Base-by-base conservation (phyloP, 2,329 filamentous ascomycete genomes). In the Botrytis medusae region DNA sequence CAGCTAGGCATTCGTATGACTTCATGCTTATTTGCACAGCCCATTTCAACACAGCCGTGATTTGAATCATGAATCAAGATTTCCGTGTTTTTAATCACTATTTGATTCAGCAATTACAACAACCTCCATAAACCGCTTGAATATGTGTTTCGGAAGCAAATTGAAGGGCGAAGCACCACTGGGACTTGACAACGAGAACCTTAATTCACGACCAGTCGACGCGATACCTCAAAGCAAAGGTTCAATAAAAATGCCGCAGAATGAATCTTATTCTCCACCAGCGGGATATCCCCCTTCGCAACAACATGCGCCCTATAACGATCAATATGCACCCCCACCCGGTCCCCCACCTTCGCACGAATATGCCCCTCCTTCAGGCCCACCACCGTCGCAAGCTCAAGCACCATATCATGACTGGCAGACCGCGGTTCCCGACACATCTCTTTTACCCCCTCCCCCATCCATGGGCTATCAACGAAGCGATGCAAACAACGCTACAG, bases 391-490 rank as follows among this genome's bases (percentile, higher is more conserved):
- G 6, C 79, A 80, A 3, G 46, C 76, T 14, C 74, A 78, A 69
- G 73, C 74, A 57, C 77, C 78, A 72, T 81, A 89, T 77, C 91
- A 94, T 80, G 89, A 92, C 82, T 94, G 92, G 92, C 86, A 90
- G 76, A 79, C 87, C 10, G 87, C 90, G 4, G 91, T 94, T 1
- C 91, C 92, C 0, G 92, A 94, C 81, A 93, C 89, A 1, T 85
- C 91, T 0, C 85, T 92, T 16, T 88, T 94, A 61, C 92, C 92
- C 1, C 92, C 92, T 0, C 92, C 92, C 1, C 92, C 92, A 0
- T 87, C 87, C 44, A 86, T 93, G 71, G 88, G 88, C 67, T 89
- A 89, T 78, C 89, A 92, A 74, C 83, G 81, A 46, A 93, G 91
- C 20, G 89, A 90, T 0, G 87, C 90, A 3, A 90, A 89, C 79